Percentiles rank a stretch among this genome's conserved stretches.
These are phyloP conservation scores for Eryngium alpinum DNA, from an alignment of 140 eudicot species.

Conservation along the genomic window DNA sequence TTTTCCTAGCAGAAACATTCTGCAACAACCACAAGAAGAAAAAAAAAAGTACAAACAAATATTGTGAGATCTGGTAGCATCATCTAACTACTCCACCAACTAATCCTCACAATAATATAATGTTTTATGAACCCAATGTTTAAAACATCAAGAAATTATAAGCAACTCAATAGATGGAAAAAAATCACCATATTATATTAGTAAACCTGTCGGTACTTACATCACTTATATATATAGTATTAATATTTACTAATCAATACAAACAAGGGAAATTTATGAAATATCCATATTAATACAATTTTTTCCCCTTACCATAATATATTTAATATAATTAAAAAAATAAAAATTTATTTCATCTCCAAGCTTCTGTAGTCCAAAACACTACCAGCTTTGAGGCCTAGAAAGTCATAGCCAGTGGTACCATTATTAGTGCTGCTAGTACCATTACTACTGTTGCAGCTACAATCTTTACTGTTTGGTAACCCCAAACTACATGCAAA, in stretches of 20 bases:
- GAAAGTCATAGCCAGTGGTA: conserved; percentile 59
- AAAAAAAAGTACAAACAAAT: neutral
- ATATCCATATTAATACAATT: neutral
- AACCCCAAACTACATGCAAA: conserved; percentile 78
- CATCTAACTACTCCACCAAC: conserved; percentile 32
- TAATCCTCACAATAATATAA: conserved; percentile 17
- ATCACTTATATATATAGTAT: neutral
- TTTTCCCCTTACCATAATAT: neutral
- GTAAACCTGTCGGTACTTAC: neutral
- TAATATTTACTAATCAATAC: conserved; percentile 7
- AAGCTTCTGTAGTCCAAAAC: conserved; percentile 84
- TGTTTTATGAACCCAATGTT: neutral
- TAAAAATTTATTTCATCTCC: conserved; percentile 66
- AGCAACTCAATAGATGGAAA: neutral
- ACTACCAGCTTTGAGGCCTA: conserved; percentile 57
- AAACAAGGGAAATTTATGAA: conserved; percentile 10
- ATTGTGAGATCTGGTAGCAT: conserved; percentile 2
- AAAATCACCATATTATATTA: neutral
- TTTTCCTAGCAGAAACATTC: neutral
- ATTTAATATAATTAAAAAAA: neutral
- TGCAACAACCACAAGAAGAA: conserved; percentile 4
- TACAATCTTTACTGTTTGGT: conserved; percentile 62
- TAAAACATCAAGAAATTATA: neutral
- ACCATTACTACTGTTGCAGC: conserved; percentile 16
- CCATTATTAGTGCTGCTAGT: conserved; percentile 32